A percentile compares a stretch with the other conserved stretches of the same genome.
phyloP scores from a whole-genome alignment of 2,329 filamentous ascomycete species.

The Cladosporium austrohemisphaericum region DNA sequence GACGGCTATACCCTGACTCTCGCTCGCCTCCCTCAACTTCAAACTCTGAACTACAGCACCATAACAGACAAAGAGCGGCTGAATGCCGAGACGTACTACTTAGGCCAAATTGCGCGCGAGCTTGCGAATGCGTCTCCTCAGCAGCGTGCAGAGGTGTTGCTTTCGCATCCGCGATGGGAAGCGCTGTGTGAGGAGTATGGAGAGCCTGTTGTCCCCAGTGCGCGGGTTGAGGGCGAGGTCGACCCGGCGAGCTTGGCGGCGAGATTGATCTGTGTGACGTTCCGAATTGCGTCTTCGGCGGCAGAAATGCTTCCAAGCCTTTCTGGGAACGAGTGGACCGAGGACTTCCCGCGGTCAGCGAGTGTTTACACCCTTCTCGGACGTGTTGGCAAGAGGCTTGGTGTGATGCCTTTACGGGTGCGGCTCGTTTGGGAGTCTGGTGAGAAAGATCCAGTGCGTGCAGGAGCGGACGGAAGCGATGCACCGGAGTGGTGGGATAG shows the following conservation, averaged over 20 bases:
- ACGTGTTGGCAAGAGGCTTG: slow-evolving; percentile 69
- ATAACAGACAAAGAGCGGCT: slow-evolving; percentile 71
- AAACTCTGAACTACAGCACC: slow-evolving; percentile 65
- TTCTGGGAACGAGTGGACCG: slow-evolving; percentile 18
- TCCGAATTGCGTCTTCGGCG: slow-evolving; percentile 39
- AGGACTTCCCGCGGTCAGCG: slow-evolving; percentile 67
- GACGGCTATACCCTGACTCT: slow-evolving; percentile 88
- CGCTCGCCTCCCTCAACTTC: slow-evolving; percentile 66
- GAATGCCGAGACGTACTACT: slow-evolving; percentile 91
- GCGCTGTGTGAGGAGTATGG: slow-evolving; percentile 75
- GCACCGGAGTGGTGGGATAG: slow-evolving; percentile 38
- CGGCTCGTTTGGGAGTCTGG: slow-evolving; percentile 82
- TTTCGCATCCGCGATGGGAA: slow-evolving; percentile 65
- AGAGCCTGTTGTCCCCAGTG: slow-evolving; percentile 59
- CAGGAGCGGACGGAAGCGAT: slow-evolving; percentile 35
- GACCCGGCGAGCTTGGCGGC: slow-evolving; percentile 82
- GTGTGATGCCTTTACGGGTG: slow-evolving; percentile 59
- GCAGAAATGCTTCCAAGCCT: background rate
- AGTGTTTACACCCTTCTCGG: slow-evolving; percentile 81
- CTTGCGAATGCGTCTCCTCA: slow-evolving; percentile 58
- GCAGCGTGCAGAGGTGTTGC: slow-evolving; percentile 54
- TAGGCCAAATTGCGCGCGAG: slow-evolving; percentile 76
- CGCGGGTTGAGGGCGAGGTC: slow-evolving; percentile 32
- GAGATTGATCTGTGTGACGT: slow-evolving; percentile 61
- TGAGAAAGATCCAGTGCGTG: slow-evolving; percentile 74